These are phyloP conservation scores for Exsudoporus frostii DNA, from an alignment of 768 basidiomycete species.

Conservation along the genomic window DNA sequence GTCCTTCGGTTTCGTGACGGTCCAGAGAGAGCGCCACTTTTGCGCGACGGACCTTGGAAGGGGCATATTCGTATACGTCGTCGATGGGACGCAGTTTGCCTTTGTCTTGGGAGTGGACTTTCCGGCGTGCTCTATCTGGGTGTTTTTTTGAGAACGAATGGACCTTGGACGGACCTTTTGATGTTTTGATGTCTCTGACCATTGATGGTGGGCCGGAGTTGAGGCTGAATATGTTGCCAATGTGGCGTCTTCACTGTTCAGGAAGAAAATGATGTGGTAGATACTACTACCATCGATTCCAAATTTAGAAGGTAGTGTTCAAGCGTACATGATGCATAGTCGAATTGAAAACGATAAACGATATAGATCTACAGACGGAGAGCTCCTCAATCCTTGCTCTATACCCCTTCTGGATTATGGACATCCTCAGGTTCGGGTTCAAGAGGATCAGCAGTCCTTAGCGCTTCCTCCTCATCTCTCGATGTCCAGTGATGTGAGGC, in stretches of 20 bases:
- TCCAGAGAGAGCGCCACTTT: constrained; percentile 54
- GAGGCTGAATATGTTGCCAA: background rate
- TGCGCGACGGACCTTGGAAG: constrained; percentile 46
- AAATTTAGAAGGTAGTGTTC: constrained; percentile 25
- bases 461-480: constrained; percentile 30
- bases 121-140: constrained; percentile 48
- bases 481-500: constrained; percentile 32
- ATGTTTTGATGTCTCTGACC: constrained; percentile 14
- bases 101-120: constrained; percentile 19
- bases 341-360: background rate
- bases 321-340: background rate
- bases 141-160: constrained; percentile 31
- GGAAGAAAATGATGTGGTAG: constrained; percentile 14
- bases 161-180: constrained; percentile 10
- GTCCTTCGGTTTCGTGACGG: constrained; percentile 45
- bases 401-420: background rate
- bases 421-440: constrained; percentile 10
- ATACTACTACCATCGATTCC: constrained; percentile 5
- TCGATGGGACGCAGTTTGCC: constrained; percentile 31
- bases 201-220: constrained; percentile 8
- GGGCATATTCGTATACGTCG: constrained; percentile 67
- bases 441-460: constrained; percentile 23
- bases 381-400: background rate
- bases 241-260: background rate
- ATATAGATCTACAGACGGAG: constrained; percentile 14